phyloP scores from a whole-genome alignment of 371 early-diverging fungal species.

The Mortierella sp. region DNA sequence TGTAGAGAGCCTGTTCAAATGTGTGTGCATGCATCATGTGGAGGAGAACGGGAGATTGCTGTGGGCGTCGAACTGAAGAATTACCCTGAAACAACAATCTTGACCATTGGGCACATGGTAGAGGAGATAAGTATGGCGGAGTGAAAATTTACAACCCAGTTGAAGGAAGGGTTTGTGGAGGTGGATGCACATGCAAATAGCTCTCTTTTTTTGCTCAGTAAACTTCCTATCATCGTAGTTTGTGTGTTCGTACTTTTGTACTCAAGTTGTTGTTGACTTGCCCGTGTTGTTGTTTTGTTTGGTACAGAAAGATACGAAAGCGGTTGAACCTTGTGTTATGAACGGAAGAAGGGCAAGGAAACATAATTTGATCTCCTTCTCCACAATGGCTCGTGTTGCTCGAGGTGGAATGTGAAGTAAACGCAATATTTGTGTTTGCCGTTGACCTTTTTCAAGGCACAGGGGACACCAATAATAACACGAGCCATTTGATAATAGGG shows the following conservation, averaged over 20 bases:
- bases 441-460: background rate
- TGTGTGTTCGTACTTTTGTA: too few relatives aligned
- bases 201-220: too few relatives aligned
- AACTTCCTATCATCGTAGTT: background rate
- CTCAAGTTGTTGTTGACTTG: too few relatives aligned
- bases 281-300: too few relatives aligned
- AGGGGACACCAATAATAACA: background rate
- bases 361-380: background rate
- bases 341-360: background rate
- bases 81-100: too few relatives aligned
- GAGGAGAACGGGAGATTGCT: background rate
- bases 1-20: background rate
- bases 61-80: background rate
- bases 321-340: background rate
- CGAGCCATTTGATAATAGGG: background rate
- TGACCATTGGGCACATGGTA: background rate
- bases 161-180: too few relatives aligned
- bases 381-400: constrained; percentile 7
- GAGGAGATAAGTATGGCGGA: background rate
- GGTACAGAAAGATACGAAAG: too few relatives aligned
- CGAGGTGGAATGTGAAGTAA: too few relatives aligned
- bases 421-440: too few relatives aligned
- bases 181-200: constrained; percentile 1
- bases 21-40: background rate
- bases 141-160: too few relatives aligned